Conservation (phyloP, 2,329 filamentous ascomycete species). For the Epicoccum nigrum region DNA sequence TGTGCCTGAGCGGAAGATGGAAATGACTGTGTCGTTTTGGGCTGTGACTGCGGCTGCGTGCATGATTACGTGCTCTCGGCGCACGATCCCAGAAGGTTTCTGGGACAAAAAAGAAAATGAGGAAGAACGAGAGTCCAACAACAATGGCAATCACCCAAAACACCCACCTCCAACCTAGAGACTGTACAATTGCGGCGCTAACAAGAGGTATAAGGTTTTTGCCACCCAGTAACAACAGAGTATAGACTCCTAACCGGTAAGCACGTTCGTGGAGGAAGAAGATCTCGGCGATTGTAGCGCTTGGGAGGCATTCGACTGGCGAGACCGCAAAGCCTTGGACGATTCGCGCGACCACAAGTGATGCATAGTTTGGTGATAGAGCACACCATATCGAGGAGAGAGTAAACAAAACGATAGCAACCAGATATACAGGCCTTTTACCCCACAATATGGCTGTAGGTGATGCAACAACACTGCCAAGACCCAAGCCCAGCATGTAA, state of each 20-base stretch:
- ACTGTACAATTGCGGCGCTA: slow-evolving; percentile 81
- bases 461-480: slow-evolving; percentile 83
- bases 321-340: slow-evolving; percentile 89
- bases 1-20: slow-evolving; percentile 29
- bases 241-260: slow-evolving; percentile 92
- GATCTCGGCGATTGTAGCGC: slow-evolving; percentile 93
- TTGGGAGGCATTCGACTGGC: slow-evolving; percentile 89
- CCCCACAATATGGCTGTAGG: slow-evolving; percentile 91
- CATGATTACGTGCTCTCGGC: slow-evolving; percentile 56
- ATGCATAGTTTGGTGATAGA: slow-evolving; percentile 78
- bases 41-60: slow-evolving; percentile 41
- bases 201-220: slow-evolving; percentile 90
- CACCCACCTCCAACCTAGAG: slow-evolving; percentile 84
- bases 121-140: slow-evolving; percentile 69
- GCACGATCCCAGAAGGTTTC: slow-evolving; percentile 96
- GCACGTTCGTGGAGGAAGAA: slow-evolving; percentile 95
- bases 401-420: slow-evolving; percentile 77
- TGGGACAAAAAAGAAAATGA: slow-evolving; percentile 89
- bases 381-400: slow-evolving; percentile 83
- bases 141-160: slow-evolving; percentile 89
- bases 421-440: slow-evolving; percentile 88
- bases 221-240: slow-evolving; percentile 81
- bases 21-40: slow-evolving; percentile 40
- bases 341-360: slow-evolving; percentile 79
- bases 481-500: slow-evolving; percentile 90